These are phyloP conservation scores for Fulvia fulva DNA, from an alignment of 2,329 filamentous ascomycete species.

Conservation along the genomic window DNA sequence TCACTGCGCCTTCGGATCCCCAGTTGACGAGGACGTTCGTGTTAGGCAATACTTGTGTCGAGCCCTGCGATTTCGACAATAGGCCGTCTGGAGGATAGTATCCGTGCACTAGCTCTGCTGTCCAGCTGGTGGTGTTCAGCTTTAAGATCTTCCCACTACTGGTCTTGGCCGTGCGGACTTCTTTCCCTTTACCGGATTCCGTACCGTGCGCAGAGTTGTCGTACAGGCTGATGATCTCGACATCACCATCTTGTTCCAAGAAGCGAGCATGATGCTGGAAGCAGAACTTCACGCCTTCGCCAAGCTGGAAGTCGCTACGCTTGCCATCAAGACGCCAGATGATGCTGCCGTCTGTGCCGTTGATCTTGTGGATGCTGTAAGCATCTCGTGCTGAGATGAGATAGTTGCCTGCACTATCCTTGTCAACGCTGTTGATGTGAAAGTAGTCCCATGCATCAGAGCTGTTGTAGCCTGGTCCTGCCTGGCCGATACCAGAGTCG, in stretches of 20 bases:
- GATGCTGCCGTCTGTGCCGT: constrained; percentile 38
- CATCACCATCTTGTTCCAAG: constrained; percentile 2
- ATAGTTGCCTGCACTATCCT: constrained; percentile 43
- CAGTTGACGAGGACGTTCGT: constrained; percentile 53
- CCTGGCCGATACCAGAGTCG: constrained; percentile 38
- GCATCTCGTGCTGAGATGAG: constrained; percentile 42
- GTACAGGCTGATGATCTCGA: constrained; percentile 30
- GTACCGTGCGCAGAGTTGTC: constrained; percentile 40
- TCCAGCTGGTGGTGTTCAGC: constrained; percentile 7
- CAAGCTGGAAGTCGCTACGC: constrained; percentile 40
- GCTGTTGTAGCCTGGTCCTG: constrained; percentile 19
- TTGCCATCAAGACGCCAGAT: constrained; percentile 51
- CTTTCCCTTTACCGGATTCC: constrained; percentile 4
- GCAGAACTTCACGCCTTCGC: constrained; percentile 28
- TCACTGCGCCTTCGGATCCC: constrained; percentile 39
- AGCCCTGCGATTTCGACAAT: constrained; percentile 45
- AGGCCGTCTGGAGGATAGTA: constrained; percentile 28
- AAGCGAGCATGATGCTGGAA: constrained; percentile 11
- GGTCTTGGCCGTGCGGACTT: constrained; percentile 11
- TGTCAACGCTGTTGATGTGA: constrained; percentile 52
- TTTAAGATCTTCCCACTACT: constrained; percentile 8
- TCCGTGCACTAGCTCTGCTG: constrained; percentile 8
- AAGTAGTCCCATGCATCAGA: constrained; percentile 37
- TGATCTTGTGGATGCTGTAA: constrained; percentile 42
- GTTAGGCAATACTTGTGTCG: constrained; percentile 27